These are phyloP conservation scores for Globisporangium megalacanthum DNA, from an alignment of 352 stramenopile species.

Conservation along the genomic window DNA sequence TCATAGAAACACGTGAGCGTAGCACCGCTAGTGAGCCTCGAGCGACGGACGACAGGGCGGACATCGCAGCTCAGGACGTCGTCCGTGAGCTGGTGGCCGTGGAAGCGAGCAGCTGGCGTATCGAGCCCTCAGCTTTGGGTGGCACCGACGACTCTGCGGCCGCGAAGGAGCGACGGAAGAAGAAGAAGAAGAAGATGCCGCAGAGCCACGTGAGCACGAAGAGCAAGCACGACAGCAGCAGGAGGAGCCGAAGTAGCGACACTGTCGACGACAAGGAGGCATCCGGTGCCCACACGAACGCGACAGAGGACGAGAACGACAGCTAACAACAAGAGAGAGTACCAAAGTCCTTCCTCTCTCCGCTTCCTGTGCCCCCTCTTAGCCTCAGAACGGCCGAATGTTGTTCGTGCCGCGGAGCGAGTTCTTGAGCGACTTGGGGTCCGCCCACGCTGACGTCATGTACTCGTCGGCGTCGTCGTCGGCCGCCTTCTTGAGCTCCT, in stretches of 20 bases:
- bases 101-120: too few relatives aligned
- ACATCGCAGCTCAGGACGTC: too few relatives aligned
- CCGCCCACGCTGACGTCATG: constrained; percentile 91
- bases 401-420: constrained; percentile 85
- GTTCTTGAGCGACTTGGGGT: constrained; percentile 92
- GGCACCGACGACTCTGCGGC: background rate
- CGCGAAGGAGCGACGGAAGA: constrained; percentile 6
- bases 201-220: background rate
- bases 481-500: constrained; percentile 78
- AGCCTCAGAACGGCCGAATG: constrained; percentile 70
- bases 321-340: background rate
- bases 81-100: too few relatives aligned
- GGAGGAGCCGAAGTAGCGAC: background rate
- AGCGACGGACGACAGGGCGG: too few relatives aligned
- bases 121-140: background rate
- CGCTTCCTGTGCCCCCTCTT: too few relatives aligned
- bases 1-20: background rate
- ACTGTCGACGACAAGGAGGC: background rate
- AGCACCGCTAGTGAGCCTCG: too few relatives aligned
- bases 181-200: constrained; percentile 6
- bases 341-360: background rate
- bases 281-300: too few relatives aligned
- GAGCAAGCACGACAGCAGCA: constrained; percentile 1
- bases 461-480: constrained; percentile 95
- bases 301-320: background rate